Conservation (phyloP, 1,139 yeast species). For the Saccharomycopsis hybrid region DNA sequence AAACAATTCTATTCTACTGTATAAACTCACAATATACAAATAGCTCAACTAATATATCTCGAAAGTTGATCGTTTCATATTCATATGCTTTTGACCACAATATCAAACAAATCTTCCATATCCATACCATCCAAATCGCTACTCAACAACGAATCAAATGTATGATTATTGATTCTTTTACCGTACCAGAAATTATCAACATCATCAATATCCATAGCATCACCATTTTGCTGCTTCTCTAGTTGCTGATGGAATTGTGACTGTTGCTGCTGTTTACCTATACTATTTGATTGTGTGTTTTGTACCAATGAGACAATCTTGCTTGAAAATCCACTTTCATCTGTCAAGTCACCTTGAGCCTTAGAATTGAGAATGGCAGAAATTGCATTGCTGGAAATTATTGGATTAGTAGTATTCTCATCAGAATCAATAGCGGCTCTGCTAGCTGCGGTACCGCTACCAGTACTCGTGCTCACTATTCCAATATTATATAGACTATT, state of each 20-base stretch:
- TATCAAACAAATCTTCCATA: slow-evolving; percentile 19
- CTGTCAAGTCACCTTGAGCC: not conserved
- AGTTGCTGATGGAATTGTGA: no score
- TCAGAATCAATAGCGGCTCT: no score
- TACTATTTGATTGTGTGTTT: slow-evolving; percentile 2
- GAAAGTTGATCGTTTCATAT: no score
- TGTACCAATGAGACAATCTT: slow-evolving; percentile 12
- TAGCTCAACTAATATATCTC: no score
- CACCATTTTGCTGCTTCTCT: not conserved
- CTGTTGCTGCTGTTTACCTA: no score
- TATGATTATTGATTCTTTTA: slow-evolving; percentile 15
- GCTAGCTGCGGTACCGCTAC: not conserved
- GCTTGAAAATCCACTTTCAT: not conserved
- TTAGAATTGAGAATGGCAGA: not conserved
- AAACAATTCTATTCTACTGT: no score
- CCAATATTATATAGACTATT: slow-evolving; percentile 10
- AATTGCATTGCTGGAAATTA: not conserved
- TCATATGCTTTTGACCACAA: slow-evolving; percentile 16
- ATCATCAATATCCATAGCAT: slow-evolving; percentile 2
- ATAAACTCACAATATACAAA: no score
- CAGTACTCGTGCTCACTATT: not conserved
- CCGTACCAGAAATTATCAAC: slow-evolving; percentile 20
- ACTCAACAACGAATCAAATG: slow-evolving; percentile 13
- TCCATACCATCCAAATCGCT: slow-evolving; percentile 16
- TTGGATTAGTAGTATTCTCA: no score